Conservation (phyloP, 148 eudicot genomes). For the Vaccinium corymbosum region DNA sequence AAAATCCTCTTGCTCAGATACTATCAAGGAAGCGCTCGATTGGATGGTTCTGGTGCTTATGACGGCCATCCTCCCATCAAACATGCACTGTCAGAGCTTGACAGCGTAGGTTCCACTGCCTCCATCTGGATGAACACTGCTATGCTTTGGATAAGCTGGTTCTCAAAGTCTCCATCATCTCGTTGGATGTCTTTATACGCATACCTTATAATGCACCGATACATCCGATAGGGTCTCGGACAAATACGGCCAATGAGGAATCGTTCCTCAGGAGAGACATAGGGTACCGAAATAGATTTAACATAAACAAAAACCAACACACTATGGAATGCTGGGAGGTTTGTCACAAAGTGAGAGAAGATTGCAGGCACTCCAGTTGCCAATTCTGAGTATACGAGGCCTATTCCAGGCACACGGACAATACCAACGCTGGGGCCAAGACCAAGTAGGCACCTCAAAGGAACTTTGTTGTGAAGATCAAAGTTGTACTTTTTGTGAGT, state of each 20-base stretch:
- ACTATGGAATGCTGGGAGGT: slow-evolving; percentile 88
- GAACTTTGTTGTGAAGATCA: slow-evolving; percentile 89
- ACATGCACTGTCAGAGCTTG: slow-evolving; percentile 52
- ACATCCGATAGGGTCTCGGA: slow-evolving; percentile 94
- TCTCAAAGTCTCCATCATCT: slow-evolving; percentile 83
- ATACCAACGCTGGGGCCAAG: slow-evolving; percentile 95
- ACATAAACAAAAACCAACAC: slow-evolving; percentile 87
- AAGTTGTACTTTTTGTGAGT: slow-evolving; percentile 84
- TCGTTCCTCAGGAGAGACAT: slow-evolving; percentile 78
- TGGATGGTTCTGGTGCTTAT: slow-evolving; percentile 54
- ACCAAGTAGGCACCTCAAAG: slow-evolving; percentile 88
- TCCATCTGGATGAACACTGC: slow-evolving; percentile 97
- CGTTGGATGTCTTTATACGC: slow-evolving; percentile 88
- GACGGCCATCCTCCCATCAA: slow-evolving; percentile 94
- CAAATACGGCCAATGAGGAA: slow-evolving; percentile 87
- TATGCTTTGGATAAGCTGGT: slow-evolving; percentile 68
- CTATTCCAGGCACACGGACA: slow-evolving; percentile 96
- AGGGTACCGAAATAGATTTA: slow-evolving; percentile 84
- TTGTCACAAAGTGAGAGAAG: slow-evolving; percentile 94
- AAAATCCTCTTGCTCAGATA: slow-evolving; percentile 38
- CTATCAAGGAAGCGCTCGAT: slow-evolving; percentile 40
- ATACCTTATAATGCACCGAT: slow-evolving; percentile 78
- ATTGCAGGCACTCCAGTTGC: slow-evolving; percentile 91
- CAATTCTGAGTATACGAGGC: slow-evolving; percentile 83
- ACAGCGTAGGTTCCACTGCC: slow-evolving; percentile 59